Evolutionary conservation across 108 stramenopile species (phyloP).

Genomic region (Skeletonema costatum): DNA sequence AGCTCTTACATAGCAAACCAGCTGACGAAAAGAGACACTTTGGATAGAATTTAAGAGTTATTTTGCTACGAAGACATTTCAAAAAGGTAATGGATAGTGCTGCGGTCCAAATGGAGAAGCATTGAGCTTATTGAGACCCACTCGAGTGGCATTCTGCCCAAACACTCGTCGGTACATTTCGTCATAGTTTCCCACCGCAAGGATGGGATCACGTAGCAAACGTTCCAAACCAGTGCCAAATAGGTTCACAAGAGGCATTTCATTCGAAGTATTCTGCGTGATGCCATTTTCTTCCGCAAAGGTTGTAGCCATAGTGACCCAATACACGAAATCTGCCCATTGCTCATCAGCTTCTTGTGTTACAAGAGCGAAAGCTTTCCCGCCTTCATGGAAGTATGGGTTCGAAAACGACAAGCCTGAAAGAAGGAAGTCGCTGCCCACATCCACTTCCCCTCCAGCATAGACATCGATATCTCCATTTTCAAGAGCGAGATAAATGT

Average conservation of each 20-base stretch:
- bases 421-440: too few species aligned
- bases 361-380: slow-evolving; percentile 33
- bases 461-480: slow-evolving; percentile 10
- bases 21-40: too few species aligned
- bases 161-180: slow-evolving; percentile 25
- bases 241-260: slow-evolving; percentile 24
- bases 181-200: slow-evolving; percentile 31
- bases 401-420: too few species aligned
- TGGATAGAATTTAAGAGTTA: too few species aligned
- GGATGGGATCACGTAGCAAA: slow-evolving; percentile 7
- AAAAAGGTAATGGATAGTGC: neutral
- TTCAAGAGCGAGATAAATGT: too few species aligned
- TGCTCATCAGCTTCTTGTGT: slow-evolving; percentile 35
- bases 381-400: too few species aligned
- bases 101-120: neutral
- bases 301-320: slow-evolving; percentile 34
- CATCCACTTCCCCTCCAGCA: too few species aligned
- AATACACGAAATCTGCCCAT: slow-evolving; percentile 49
- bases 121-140: slow-evolving; percentile 38
- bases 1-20: too few species aligned
- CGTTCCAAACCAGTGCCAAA: slow-evolving; percentile 11
- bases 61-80: too few species aligned
- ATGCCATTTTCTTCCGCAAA: slow-evolving; percentile 52
- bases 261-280: slow-evolving; percentile 6
- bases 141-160: slow-evolving; percentile 22